These are phyloP conservation scores for Trapa bicornis DNA, from an alignment of 345 rosid genomes.

Conservation along the genomic window DNA sequence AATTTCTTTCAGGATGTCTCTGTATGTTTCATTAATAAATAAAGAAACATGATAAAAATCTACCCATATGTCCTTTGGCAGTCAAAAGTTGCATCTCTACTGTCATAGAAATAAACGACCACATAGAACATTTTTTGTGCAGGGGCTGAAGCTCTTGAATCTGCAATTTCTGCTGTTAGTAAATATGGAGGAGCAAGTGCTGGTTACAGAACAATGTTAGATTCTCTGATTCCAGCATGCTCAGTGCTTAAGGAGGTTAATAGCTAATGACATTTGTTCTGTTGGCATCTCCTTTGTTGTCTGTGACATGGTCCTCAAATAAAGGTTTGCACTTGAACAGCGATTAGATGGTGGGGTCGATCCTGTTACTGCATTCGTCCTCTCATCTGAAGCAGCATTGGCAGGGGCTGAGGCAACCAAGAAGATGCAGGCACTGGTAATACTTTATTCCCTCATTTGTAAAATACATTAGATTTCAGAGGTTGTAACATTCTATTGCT, in stretches of 20 bases:
- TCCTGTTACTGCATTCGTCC: slow-evolving; percentile 48
- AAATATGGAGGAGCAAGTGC: slow-evolving; percentile 90
- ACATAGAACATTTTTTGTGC: slow-evolving; percentile 18
- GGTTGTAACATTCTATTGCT: too few species aligned
- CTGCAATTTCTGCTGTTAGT: slow-evolving; percentile 70
- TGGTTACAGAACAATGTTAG: slow-evolving; percentile 76
- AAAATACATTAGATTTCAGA: too few species aligned
- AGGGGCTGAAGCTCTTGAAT: slow-evolving; percentile 86
- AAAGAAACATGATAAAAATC: neutral
- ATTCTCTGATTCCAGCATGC: slow-evolving; percentile 89
- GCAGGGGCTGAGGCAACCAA: slow-evolving; percentile 82
- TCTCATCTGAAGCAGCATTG: slow-evolving; percentile 72
- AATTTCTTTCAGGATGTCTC: neutral
- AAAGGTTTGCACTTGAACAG: slow-evolving; percentile 18
- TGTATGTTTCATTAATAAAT: neutral
- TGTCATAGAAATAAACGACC: neutral
- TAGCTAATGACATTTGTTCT: neutral
- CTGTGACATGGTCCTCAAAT: neutral
- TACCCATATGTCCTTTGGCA: neutral
- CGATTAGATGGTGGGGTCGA: slow-evolving; percentile 57
- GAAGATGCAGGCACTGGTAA: slow-evolving; percentile 81
- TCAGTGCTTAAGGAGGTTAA: slow-evolving; percentile 68
- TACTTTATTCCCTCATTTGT: neutral
- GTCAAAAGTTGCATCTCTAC: too few species aligned
- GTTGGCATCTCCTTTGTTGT: neutral